phyloP scores from a whole-genome alignment of 495 filamentous ascomycete genomes.

The Tirmania nivea region DNA sequence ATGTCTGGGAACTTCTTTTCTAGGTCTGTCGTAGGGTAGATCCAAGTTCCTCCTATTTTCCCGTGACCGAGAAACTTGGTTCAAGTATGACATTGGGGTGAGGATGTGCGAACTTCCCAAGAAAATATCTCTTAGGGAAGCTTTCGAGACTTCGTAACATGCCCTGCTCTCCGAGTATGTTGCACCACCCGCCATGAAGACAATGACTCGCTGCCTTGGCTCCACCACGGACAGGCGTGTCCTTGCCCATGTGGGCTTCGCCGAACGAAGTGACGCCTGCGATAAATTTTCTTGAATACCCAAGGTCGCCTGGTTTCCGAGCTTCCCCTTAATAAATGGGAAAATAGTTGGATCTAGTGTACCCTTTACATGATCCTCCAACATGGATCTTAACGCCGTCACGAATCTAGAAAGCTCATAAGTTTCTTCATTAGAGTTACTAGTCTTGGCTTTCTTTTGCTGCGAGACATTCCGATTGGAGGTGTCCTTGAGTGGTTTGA shows the following conservation, averaged over 20 bases:
- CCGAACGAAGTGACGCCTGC: conserved; percentile 60
- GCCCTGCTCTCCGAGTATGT: conserved; percentile 73
- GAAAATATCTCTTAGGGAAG: conserved; percentile 58
- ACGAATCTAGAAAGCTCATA: conserved; percentile 48
- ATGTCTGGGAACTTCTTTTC: conserved; percentile 61
- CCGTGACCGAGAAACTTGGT: conserved; percentile 60
- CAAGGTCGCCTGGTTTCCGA: conserved; percentile 33
- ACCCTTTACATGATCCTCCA: conserved; percentile 48
- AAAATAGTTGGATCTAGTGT: conserved; percentile 50
- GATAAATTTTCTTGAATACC: conserved; percentile 34
- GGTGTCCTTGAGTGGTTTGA: conserved; percentile 56
- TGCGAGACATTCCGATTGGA: conserved; percentile 45
- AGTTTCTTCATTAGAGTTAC: conserved; percentile 32
- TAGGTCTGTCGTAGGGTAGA: conserved; percentile 60
- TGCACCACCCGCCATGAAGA: conserved; percentile 91
- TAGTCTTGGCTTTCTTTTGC: conserved; percentile 19
- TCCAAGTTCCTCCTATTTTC: conserved; percentile 49
- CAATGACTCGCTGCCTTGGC: conserved; percentile 70
- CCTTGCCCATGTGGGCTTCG: conserved; percentile 84
- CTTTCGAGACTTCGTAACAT: conserved; percentile 67
- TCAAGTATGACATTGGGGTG: conserved; percentile 53
- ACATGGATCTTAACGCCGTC: conserved; percentile 50
- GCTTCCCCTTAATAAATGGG: conserved; percentile 58
- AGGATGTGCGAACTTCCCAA: conserved; percentile 84
- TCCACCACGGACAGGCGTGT: conserved; percentile 53